Evolutionary conservation across 768 basidiomycete species (phyloP), one percentile per base, ranked within the genome.

Genomic region (Cystobasidium tubakii): DNA sequence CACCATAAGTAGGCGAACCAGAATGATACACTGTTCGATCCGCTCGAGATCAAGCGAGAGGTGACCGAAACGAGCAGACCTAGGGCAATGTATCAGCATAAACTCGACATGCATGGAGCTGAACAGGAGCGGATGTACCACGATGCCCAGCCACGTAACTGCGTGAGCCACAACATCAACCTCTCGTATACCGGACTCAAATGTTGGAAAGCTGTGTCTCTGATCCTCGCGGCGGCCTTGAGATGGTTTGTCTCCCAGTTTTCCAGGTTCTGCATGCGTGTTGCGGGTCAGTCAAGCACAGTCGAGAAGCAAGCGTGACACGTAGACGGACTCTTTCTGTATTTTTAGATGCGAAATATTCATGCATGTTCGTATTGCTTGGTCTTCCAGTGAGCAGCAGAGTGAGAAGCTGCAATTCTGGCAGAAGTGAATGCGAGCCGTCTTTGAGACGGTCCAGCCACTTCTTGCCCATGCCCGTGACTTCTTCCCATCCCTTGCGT

Each of bases 201-300:
- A 42, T 72, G 72, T 44, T 69, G 65, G 66, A 74, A 79, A 13
- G 74, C 66, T 13, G 73, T 75, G 21, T 70, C 23, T 4, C 76
- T 67, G 23, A 79, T 62, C 2, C 57, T 55, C 0, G 73, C 73
- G 17, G 78, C 71, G 1, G 77, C 76, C 1, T 31, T 39, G 1
- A 63, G 60, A 44, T 77, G 76, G 19, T 75, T 66, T 17, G 39
- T 31, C 36, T 80, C 80, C 80, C 80, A 80, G 21, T 76, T 77
- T 10, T 53, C 54, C 12, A 80, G 60, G 13, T 64, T 67, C 77
- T 76, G 34, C 12, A 17, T 23, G 39, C 7, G 0, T 17, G 1
- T 12, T 25, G n/a, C 44, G 2, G 43, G 29, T 67, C 44, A 67
- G 42, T 3, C 44, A 1, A 53, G n/a, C n/a, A n/a, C n/a, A 44